These are phyloP conservation scores for Arachnomyces sp. DNA, from an alignment of 2,329 filamentous ascomycete species.

Conservation along the genomic window DNA sequence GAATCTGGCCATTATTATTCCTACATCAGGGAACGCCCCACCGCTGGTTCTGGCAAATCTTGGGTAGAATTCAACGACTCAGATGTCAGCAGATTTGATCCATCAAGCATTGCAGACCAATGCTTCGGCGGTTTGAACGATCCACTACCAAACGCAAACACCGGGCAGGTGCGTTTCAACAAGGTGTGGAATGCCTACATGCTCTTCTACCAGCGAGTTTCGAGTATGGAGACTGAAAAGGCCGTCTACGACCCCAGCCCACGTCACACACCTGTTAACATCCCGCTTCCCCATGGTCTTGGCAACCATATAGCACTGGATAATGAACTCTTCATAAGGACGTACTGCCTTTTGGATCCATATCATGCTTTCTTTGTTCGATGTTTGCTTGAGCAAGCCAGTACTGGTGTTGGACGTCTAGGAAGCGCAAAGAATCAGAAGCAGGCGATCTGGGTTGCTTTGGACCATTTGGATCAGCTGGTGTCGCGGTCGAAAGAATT, in stretches of 20 bases:
- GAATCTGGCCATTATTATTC: constrained; percentile 98
- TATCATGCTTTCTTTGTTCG: constrained; percentile 61
- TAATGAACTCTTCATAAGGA: constrained; percentile 65
- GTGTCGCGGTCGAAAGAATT: constrained; percentile 63
- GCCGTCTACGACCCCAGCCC: constrained; percentile 37
- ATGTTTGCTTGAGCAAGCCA: constrained; percentile 53
- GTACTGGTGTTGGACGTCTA: constrained; percentile 37
- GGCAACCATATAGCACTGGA: constrained; percentile 56
- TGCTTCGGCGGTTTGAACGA: constrained; percentile 72
- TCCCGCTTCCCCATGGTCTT: constrained; percentile 39
- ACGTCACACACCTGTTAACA: constrained; percentile 44
- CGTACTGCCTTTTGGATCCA: constrained; percentile 72
- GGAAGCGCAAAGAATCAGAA: constrained; percentile 46
- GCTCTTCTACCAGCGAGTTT: constrained; percentile 87
- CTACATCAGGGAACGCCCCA: constrained; percentile 74
- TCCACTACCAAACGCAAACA: constrained; percentile 41
- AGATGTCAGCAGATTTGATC: constrained; percentile 69
- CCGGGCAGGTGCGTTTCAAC: constrained; percentile 44
- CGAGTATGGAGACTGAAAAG: constrained; percentile 52
- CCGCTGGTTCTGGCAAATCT: constrained; percentile 34
- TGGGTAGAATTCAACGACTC: constrained; percentile 97
- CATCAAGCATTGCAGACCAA: constrained; percentile 60
- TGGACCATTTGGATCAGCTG: constrained; percentile 66
- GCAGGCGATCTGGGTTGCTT: constrained; percentile 32
- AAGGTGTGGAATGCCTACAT: constrained; percentile 89